These are phyloP conservation scores for Zea mays DNA, from an alignment of 176 grass and related monocot species.

Conservation along the genomic window DNA sequence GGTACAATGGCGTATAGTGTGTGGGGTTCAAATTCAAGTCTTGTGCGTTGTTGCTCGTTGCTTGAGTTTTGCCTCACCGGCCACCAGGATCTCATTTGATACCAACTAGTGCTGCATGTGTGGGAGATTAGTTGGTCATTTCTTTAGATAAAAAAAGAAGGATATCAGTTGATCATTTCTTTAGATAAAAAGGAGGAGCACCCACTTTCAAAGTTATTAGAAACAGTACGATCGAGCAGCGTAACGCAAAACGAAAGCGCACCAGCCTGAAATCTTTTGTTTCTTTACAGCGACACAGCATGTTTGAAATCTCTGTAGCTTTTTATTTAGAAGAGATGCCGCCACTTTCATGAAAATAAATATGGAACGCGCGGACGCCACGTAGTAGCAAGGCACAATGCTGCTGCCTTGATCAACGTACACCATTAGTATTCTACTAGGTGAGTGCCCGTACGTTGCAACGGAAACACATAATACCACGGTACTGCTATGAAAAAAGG, in stretches of 20 bases:
- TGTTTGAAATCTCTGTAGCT: conserved; percentile 1
- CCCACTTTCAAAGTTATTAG: neutral
- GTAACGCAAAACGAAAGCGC: neutral
- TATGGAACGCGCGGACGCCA: neutral
- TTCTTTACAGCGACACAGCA: neutral
- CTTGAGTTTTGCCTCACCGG: neutral
- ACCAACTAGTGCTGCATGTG: neutral
- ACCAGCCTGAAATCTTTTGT: neutral
- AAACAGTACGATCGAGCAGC: neutral
- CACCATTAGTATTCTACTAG: too few species aligned
- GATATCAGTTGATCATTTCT: neutral
- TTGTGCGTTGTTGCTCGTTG: neutral
- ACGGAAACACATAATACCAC: too few species aligned
- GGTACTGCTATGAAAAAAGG: too few species aligned
- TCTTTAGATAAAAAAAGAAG: neutral
- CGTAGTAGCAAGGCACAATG: neutral
- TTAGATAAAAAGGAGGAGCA: neutral
- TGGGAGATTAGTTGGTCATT: conserved; percentile 1
- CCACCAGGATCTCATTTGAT: conserved; percentile 14
- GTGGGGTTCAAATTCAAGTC: conserved; percentile 7
- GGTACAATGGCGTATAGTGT: neutral
- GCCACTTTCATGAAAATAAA: neutral
- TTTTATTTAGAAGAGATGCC: neutral
- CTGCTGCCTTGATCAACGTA: neutral
- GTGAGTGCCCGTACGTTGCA: too few species aligned